phyloP scores from a whole-genome alignment of 768 basidiomycete genomes.

The Postia placenta region DNA sequence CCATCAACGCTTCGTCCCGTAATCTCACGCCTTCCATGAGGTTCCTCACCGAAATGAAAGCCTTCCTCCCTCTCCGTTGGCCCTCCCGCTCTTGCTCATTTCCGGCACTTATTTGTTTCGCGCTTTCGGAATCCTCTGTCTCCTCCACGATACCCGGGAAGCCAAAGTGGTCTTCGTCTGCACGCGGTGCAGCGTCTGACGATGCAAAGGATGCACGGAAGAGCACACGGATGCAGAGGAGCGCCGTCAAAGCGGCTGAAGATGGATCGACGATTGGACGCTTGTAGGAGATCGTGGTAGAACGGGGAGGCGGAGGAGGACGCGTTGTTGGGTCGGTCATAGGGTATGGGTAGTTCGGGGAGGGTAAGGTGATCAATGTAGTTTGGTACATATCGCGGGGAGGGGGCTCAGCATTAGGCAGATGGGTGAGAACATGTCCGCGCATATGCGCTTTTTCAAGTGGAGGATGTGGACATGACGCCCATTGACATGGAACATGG shows the following conservation, averaged over 20 bases:
- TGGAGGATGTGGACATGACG: constrained; percentile 47
- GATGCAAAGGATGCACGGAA: constrained; percentile 77
- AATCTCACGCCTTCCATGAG: constrained; percentile 62
- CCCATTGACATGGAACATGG: constrained; percentile 64
- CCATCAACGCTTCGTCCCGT: constrained; percentile 53
- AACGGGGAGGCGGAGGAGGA: constrained; percentile 65
- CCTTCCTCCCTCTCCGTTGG: constrained; percentile 62
- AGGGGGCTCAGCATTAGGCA: constrained; percentile 52
- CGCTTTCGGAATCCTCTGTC: constrained; percentile 56
- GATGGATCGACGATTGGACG: constrained; percentile 59
- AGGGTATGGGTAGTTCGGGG: constrained; percentile 49
- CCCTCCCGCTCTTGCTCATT: constrained; percentile 53
- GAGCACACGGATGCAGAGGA: constrained; percentile 78
- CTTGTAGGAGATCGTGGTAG: constrained; percentile 51
- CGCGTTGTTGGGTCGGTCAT: constrained; percentile 58
- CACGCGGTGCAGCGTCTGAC: constrained; percentile 58
- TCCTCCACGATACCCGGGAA: constrained; percentile 82
- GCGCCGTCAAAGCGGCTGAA: constrained; percentile 69
- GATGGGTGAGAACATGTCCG: constrained; percentile 71
- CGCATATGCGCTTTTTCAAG: constrained; percentile 48
- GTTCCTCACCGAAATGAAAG: constrained; percentile 56
- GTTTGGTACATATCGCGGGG: constrained; percentile 65
- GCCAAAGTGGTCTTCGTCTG: constrained; percentile 82
- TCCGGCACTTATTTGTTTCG: constrained; percentile 17
- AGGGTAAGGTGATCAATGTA: constrained; percentile 65